Conservation (phyloP, 2,329 filamentous ascomycete species). For the Atkinsonella texensis region DNA sequence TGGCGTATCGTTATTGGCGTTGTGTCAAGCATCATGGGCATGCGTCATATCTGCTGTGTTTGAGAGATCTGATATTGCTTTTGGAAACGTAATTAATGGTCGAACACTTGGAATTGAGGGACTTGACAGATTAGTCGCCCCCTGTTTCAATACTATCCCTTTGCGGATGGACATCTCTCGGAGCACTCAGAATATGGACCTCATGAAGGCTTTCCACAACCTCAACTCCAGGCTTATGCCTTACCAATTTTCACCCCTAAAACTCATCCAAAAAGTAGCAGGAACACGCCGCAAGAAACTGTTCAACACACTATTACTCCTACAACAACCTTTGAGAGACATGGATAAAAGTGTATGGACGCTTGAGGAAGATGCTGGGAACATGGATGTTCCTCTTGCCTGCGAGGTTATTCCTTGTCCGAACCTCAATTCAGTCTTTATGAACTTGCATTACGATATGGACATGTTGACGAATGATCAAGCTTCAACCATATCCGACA, state of each 20-base stretch:
- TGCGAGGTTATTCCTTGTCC: slow-evolving; percentile 57
- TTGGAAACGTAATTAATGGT: slow-evolving; percentile 77
- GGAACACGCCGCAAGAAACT: slow-evolving; percentile 36
- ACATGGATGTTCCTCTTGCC: slow-evolving; percentile 67
- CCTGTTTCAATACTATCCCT: slow-evolving; percentile 86
- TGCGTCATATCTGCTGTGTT: slow-evolving; percentile 47
- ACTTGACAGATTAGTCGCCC: slow-evolving; percentile 65
- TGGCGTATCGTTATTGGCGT: slow-evolving; percentile 49
- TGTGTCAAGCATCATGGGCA: slow-evolving; percentile 65
- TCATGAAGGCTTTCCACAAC: slow-evolving; percentile 48
- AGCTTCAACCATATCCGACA: slow-evolving; percentile 16
- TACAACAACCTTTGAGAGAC: slow-evolving; percentile 54
- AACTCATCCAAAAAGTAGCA: slow-evolving; percentile 50
- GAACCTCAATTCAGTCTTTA: slow-evolving; percentile 35
- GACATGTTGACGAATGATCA: slow-evolving; percentile 21
- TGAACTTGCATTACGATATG: slow-evolving; percentile 53
- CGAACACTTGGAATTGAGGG: slow-evolving; percentile 54
- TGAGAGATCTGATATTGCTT: slow-evolving; percentile 56
- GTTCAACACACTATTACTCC: slow-evolving; percentile 70
- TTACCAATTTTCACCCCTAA: slow-evolving; percentile 64
- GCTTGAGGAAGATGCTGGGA: slow-evolving; percentile 41
- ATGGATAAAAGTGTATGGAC: slow-evolving; percentile 46
- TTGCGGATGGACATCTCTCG: slow-evolving; percentile 44
- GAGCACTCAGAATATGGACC: slow-evolving; percentile 36
- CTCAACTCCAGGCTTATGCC: slow-evolving; percentile 49